phyloP scores from a whole-genome alignment of 169 alveolate genomes.

The Eimeria sp. region DNA sequence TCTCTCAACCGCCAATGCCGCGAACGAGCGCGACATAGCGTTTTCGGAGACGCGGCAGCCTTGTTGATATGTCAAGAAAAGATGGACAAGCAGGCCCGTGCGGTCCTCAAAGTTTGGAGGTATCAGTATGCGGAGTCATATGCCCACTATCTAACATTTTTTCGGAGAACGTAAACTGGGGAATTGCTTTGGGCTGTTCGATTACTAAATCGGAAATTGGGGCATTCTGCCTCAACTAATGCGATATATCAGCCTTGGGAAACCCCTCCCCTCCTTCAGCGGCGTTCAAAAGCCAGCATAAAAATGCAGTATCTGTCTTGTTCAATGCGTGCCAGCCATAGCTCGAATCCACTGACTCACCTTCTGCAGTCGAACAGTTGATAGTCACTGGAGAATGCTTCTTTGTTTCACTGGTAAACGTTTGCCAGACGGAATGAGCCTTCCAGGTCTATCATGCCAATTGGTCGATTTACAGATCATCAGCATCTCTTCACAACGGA shows the following conservation, averaged over 20 bases:
- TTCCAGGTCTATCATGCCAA: neutral
- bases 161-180: too few species aligned
- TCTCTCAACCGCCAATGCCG: too few species aligned
- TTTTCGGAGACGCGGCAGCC: too few species aligned
- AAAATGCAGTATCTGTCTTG: neutral
- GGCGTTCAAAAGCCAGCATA: neutral
- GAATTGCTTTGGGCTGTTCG: neutral
- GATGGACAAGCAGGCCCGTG: too few species aligned
- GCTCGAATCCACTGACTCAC: neutral
- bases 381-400: neutral
- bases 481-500: neutral
- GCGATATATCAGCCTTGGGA: neutral
- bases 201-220: neutral
- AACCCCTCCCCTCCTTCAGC: neutral
- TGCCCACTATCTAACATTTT: too few species aligned
- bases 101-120: too few species aligned
- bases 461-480: neutral
- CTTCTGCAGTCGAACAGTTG: neutral
- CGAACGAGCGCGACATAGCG: too few species aligned
- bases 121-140: too few species aligned
- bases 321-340: neutral
- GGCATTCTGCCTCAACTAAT: neutral
- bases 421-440: neutral
- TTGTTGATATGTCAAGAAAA: too few species aligned
- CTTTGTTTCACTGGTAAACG: neutral